A percentile compares a stretch with the other conserved stretches of the same genome.
Evolutionary conservation across 192 early-diverging fungal species (phyloP).

Genomic region (Backusella circina): DNA sequence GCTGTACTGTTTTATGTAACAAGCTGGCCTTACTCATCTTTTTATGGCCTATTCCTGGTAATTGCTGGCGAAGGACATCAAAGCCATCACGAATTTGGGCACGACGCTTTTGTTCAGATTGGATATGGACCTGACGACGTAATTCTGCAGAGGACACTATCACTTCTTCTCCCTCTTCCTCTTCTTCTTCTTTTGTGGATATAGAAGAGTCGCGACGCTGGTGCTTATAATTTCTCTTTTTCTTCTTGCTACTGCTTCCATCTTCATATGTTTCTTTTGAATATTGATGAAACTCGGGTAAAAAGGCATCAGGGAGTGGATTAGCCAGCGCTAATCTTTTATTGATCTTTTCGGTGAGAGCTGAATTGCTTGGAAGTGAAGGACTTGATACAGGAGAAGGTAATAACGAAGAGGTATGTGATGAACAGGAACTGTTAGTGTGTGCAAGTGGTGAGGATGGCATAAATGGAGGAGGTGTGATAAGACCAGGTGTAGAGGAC

Average conservation of each 20-base stretch:
- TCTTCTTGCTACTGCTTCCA: slow-evolving; percentile 12
- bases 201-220: background rate
- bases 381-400: background rate
- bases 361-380: background rate
- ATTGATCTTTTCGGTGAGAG: slow-evolving; percentile 22
- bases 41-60: slow-evolving; percentile 29
- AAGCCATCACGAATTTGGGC: slow-evolving; percentile 44
- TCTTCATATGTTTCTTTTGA: slow-evolving; percentile 35
- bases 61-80: slow-evolving; percentile 35
- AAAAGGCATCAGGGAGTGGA: slow-evolving; percentile 25
- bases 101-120: slow-evolving; percentile 42
- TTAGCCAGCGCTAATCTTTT: slow-evolving; percentile 17
- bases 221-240: slow-evolving; percentile 4
- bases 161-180: background rate
- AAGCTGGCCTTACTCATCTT: slow-evolving; percentile 43
- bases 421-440: background rate
- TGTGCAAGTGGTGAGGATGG: background rate
- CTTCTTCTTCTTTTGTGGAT: background rate
- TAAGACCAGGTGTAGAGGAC: slow-evolving; percentile 2
- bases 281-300: slow-evolving; percentile 35
- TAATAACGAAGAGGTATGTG: background rate
- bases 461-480: background rate
- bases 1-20: slow-evolving; percentile 36
- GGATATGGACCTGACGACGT: slow-evolving; percentile 43
- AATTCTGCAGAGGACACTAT: slow-evolving; percentile 27